Percentiles rank a stretch among this genome's conserved stretches.
Conservation (phyloP, 2,329 filamentous ascomycete species). For the Mollisiaceae sp. region DNA sequence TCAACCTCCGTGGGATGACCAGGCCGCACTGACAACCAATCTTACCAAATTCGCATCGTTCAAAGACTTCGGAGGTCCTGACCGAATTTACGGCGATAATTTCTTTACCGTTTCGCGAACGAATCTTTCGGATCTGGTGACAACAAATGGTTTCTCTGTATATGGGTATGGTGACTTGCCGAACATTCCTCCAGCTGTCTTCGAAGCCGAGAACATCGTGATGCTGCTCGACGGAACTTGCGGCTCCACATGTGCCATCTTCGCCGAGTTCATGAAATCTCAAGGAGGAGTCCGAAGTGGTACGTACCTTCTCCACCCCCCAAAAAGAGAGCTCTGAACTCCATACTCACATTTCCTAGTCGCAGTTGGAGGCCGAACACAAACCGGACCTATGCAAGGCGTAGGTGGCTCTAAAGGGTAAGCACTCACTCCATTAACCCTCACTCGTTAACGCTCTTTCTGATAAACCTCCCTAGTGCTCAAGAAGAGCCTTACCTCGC, state of each 20-base stretch:
- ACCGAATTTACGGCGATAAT: constrained; percentile 11
- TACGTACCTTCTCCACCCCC: not conserved
- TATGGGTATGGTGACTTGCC: constrained; percentile 8
- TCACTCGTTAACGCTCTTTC: not conserved
- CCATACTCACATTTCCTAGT: constrained; percentile 34
- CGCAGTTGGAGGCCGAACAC: constrained; percentile 56
- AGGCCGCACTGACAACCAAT: not conserved
- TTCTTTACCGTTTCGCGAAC: constrained; percentile 6
- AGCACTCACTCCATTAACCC: not conserved
- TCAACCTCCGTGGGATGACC: not conserved
- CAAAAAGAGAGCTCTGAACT: not conserved
- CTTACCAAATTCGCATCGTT: not conserved
- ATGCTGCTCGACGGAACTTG: constrained; percentile 61
- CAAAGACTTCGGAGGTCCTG: constrained; percentile 7
- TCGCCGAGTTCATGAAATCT: constrained; percentile 60
- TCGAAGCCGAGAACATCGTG: constrained; percentile 17
- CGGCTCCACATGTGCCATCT: constrained; percentile 62
- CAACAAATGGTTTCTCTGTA: constrained; percentile 10
- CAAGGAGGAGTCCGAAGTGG: constrained; percentile 56
- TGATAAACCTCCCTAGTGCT: constrained; percentile 31
- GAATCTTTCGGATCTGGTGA: constrained; percentile 9
- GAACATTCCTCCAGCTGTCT: constrained; percentile 15
- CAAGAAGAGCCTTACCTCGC: constrained; percentile 39
- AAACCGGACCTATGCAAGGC: constrained; percentile 56
- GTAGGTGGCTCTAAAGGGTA: constrained; percentile 61